Evolutionary conservation across 192 early-diverging fungal species (phyloP), one percentile per base, ranked within the genome.

Genomic region (Umbelopsis isabellina): DNA sequence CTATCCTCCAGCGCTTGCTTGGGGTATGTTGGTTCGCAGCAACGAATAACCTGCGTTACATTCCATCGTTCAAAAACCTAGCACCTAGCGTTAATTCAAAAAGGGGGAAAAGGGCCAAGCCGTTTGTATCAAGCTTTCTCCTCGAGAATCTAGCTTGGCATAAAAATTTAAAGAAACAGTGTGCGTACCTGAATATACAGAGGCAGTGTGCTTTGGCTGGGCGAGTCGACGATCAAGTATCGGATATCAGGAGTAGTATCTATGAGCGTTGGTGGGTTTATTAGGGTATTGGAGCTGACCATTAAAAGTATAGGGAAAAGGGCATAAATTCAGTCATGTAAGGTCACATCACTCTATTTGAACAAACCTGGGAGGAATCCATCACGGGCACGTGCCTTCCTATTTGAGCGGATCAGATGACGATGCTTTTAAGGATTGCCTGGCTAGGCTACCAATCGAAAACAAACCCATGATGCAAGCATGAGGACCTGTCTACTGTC

Each of bases 171-270:
- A 35, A 61, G 2, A 35, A 4, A 4, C 27, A 30, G 1, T 30
- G 3, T 18, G 30, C 12, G 25, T 61, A 61, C 55, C 55, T 61
- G 27, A 27, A 91, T 70, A 68, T 91, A 91, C 30, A 80, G 69
- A 5, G 83, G 77, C 23, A 93, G 78, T 4, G 85, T 91, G 65
- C 80, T 81, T 70, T 84, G 79, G 46, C 88, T 89, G 6, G 92
- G 92, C 47, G 90, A 93, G 75, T 93, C 92, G 76, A 93, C 87
- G 70, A 93, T 90, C 50, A 93, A 81, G 73, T 93, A 93, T 23
- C 87, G 80, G 67, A 90, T 75, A 75, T 61, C 25, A 25, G 27
- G 23, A 10, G 55, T 61, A 2, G 55, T 61, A 46, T 89, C 86
- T 23, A 92, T 82, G n/a, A 86, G 64, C 10, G 85, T 76, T 10